Evolutionary conservation across 2,329 filamentous ascomycete species (phyloP), one percentile per base, ranked within the genome.

Genomic region (Cladobotryum mycophilum): DNA sequence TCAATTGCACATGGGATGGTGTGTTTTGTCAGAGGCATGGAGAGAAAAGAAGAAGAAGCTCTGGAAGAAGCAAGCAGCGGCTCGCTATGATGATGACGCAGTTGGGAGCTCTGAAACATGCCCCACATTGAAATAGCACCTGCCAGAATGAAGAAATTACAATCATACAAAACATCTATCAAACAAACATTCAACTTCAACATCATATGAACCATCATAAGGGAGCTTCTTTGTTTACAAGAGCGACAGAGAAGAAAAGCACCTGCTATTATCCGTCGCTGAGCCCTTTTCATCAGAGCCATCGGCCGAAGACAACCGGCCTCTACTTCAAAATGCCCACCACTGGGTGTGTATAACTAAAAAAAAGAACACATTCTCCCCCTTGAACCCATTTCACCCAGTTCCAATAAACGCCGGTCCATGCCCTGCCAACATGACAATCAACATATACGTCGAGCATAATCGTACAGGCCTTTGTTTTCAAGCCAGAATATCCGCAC

Each of bases 1-100:
- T 65, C 62, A 65, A 65, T 65, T 61, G 61, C 55, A 47, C 62
- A 64, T 65, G 60, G 46, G 37, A 40, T 35, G 20, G 41, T 42
- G 33, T 41, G 36, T 49, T 30, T 14, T 38, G 36, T 14, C 36
- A 38, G 44, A 51, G 44, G 25, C 44, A 33, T 47, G 34, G 44
- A 40, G 37, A 20, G 25, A 1, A 40, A 33, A 20, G 25, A 1
- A 7, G 7, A 45, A 40, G 41, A 42, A 45, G 50, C 50, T 11
- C 25, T 30, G 25, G 25, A 20, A 20, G 25, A 30, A 30, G 25
- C 20, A 30, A 30, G 25, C 6, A 30, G 25, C 25, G 8, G 25
- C 25, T 25, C 3, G 6, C 25, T 30, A 4, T 30, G 4, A 30
- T 30, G 25, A 30, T 30, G 25, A 30, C 25, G 25, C 25, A 30